Base-by-base conservation (phyloP, 2,329 filamentous ascomycete genomes). In the Cladosporium oxysporum region DNA sequence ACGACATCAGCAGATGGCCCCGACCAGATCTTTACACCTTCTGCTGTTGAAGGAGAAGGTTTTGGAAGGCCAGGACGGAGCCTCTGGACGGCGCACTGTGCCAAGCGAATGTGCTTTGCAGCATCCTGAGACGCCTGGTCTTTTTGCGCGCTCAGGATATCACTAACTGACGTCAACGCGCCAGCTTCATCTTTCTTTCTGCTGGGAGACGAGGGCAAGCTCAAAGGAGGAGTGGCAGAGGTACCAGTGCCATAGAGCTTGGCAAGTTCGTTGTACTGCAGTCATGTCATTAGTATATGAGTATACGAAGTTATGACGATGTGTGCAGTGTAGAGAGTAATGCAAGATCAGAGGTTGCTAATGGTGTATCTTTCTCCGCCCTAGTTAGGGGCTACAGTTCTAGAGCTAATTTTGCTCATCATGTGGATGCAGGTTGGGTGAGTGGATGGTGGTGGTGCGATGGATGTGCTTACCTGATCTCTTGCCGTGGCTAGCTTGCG, bases 401-500 rank as follows among this genome's bases (percentile, higher is more conserved):
- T 65, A 65, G 62, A 65, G 62, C 62, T 65, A 65, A 65, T 62
- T 60, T 65, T 58, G 55, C 57, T 65, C 62, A 65, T 65, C 62
- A 65, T 49, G 62, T 53, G 53, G 55, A 52, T 60, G 55, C 62
- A 29, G 23, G n/a, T 28, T 44, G 62, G 62, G 28, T 21, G 23
- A 26, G 55, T 14, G 12, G 50, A n/a, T 23, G 28, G 23, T n/a
- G 26, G 23, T 31, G 26, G n/a, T 2, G 23, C 12, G 23, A 37
- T 16, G 23, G 37, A 35, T 52, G 33, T 57, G 62, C 62, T 65
- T 76, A 83, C 82, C 80, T 83, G 82, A 68, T 83, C 78, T 72
- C 82, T 80, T 26, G 80, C 80, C 72, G 78, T 82, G 18, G 76
- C 78, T 55, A 84, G 74, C 74, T 81, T 82, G 71, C 76, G 78